A percentile compares a stretch with the other conserved stretches of the same genome.
Evolutionary conservation across 1,284 basidiomycete genomes (phyloP).

Genomic region (Tilletiaria anomala): DNA sequence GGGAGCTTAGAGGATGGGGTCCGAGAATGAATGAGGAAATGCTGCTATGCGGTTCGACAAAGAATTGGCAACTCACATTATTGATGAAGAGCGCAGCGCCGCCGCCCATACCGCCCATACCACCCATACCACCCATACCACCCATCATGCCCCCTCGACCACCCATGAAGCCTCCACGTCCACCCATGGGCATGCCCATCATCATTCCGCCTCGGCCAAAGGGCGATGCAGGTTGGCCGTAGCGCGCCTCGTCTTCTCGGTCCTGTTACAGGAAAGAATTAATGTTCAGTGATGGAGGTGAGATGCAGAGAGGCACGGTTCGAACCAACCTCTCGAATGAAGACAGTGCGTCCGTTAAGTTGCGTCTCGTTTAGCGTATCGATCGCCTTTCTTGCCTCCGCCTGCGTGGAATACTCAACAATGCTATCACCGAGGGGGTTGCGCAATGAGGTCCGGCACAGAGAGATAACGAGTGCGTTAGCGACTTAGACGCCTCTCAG

Average conservation of each 20-base stretch:
- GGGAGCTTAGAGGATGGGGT: constrained; percentile 43
- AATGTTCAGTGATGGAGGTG: constrained; percentile 2
- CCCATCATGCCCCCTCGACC: too few relatives aligned
- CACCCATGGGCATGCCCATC: too few relatives aligned
- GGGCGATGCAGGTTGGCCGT: constrained; percentile 83
- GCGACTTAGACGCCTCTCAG: background rate
- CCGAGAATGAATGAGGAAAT: too few relatives aligned
- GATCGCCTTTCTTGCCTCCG: constrained; percentile 27
- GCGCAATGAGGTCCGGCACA: background rate
- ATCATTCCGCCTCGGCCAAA: too few relatives aligned
- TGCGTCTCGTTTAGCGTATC: constrained; percentile 50
- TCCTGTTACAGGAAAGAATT: constrained; percentile 50
- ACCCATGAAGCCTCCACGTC: too few relatives aligned
- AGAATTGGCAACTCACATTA: constrained; percentile 43
- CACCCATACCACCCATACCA: too few relatives aligned
- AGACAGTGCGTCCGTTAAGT: constrained; percentile 78
- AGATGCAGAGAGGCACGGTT: background rate
- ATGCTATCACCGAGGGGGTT: too few relatives aligned
- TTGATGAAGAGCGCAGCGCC: constrained; percentile 73
- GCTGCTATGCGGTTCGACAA: background rate
- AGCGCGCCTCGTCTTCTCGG: constrained; percentile 84
- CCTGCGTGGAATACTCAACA: constrained; percentile 23
- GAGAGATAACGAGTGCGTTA: background rate
- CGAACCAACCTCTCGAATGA: constrained; percentile 74
- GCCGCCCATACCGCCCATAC: too few relatives aligned